A percentile compares a stretch with the other conserved stretches of the same genome.
Conservation (phyloP, 169 alveolate genomes). For the Plasmodium knowlesi region DNA sequence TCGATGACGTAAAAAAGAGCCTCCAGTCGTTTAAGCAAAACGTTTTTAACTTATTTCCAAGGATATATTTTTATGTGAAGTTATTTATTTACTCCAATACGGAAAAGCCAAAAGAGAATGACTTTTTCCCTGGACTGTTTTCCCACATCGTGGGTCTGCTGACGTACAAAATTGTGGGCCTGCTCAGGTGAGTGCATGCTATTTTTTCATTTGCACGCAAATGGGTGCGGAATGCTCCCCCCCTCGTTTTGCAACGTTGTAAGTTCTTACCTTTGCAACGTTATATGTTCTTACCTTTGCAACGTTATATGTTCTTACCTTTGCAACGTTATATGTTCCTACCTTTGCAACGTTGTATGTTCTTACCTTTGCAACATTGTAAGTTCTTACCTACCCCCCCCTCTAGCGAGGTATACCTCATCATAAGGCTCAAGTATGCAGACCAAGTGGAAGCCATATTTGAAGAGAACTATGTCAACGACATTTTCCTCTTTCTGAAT, state of each 20-base stretch:
- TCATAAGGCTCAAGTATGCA: slow-evolving; percentile 33
- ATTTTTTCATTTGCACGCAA: background rate
- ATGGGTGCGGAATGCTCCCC: background rate
- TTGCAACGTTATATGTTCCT: background rate
- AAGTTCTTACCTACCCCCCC: background rate
- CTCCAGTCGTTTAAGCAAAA: slow-evolving; percentile 44
- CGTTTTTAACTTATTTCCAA: slow-evolving; percentile 37
- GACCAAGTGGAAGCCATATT: background rate
- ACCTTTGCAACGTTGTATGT: background rate
- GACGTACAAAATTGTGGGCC: slow-evolving; percentile 37
- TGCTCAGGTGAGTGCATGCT: slow-evolving; percentile 29
- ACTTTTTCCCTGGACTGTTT: slow-evolving; percentile 26
- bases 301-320: background rate
- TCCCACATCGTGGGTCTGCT: slow-evolving; percentile 41
- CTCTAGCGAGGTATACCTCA: slow-evolving; percentile 47
- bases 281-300: slow-evolving; percentile 1
- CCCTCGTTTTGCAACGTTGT: background rate
- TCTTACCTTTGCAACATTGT: background rate
- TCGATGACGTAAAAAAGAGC: background rate
- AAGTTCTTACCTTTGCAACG: too few species aligned
- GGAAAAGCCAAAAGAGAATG: slow-evolving; percentile 34
- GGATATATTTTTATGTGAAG: slow-evolving; percentile 64
- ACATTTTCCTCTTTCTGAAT: slow-evolving; percentile 54
- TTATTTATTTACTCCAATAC: slow-evolving; percentile 57
- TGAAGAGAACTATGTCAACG: slow-evolving; percentile 45